Evolutionary conservation across 2,329 filamentous ascomycete species (phyloP).

Genomic region (Pseudocercospora cruenta): DNA sequence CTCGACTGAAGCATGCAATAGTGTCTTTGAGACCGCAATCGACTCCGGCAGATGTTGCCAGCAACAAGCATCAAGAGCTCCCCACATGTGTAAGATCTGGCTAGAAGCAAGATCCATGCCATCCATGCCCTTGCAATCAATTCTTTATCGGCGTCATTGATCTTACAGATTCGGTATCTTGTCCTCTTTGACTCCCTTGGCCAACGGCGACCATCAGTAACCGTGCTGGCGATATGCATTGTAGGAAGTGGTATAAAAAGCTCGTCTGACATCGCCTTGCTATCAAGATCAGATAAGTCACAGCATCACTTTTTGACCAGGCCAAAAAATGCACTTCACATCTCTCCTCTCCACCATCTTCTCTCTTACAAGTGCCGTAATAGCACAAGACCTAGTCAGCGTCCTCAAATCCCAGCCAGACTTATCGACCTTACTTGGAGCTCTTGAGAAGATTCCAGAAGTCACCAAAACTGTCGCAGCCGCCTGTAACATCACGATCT

Average conservation of each 20-base stretch:
- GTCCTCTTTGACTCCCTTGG: not conserved
- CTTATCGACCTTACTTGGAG: conserved; percentile 22
- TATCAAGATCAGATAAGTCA: not conserved
- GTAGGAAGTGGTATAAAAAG: not conserved
- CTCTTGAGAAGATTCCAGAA: conserved; percentile 27
- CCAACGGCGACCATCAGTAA: not conserved
- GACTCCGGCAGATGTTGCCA: not conserved
- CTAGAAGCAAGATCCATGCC: too few species aligned
- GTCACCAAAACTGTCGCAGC: conserved; percentile 19
- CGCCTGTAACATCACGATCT: conserved; percentile 59
- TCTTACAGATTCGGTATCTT: not conserved
- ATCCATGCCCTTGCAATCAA: conserved; percentile 5
- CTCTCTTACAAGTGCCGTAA: not conserved
- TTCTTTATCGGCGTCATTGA: conserved; percentile 4
- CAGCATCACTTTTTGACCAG: too few species aligned
- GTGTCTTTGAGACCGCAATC: not conserved
- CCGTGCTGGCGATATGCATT: not conserved
- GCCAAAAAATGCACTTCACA: not conserved
- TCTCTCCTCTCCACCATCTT: not conserved
- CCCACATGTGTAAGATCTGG: not conserved
- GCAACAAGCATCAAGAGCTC: not conserved
- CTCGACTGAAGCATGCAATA: not conserved
- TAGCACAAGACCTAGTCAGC: conserved; percentile 21
- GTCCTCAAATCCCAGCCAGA: conserved; percentile 18
- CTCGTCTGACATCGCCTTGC: not conserved